Percentiles rank a stretch among this genome's conserved stretches.
Conservation (phyloP, 2,329 filamentous ascomycete species). For the Talaromyces sp. region DNA sequence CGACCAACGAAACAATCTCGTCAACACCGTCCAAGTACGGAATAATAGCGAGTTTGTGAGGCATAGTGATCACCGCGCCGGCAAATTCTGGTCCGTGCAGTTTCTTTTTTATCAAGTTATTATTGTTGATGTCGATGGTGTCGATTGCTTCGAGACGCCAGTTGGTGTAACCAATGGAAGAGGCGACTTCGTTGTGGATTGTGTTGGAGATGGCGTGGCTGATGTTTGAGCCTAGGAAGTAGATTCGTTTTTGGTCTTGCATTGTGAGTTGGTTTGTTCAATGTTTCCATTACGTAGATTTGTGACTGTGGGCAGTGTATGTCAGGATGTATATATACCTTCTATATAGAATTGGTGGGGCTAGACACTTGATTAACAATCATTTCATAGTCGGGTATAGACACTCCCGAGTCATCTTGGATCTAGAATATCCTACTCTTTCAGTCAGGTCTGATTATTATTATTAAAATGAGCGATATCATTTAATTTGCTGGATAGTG, state of each 20-base stretch:
- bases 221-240: conserved; percentile 2
- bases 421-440: too few species aligned
- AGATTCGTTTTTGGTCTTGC: neutral
- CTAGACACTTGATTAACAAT: too few species aligned
- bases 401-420: too few species aligned
- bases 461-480: too few species aligned
- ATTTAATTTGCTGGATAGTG: too few species aligned
- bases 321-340: neutral
- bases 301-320: neutral
- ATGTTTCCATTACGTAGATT: too few species aligned
- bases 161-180: neutral
- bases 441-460: too few species aligned
- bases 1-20: neutral
- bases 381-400: too few species aligned
- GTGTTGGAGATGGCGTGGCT: neutral
- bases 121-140: neutral
- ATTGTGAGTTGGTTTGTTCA: neutral
- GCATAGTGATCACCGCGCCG: neutral
- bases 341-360: too few species aligned
- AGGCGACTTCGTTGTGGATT: neutral
- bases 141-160: neutral
- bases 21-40: neutral
- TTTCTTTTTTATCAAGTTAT: neutral
- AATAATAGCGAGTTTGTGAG: neutral
- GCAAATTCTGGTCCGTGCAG: neutral